Conservation (phyloP, 306 rosid genomes). For the Pachyrhizus erosus region DNA sequence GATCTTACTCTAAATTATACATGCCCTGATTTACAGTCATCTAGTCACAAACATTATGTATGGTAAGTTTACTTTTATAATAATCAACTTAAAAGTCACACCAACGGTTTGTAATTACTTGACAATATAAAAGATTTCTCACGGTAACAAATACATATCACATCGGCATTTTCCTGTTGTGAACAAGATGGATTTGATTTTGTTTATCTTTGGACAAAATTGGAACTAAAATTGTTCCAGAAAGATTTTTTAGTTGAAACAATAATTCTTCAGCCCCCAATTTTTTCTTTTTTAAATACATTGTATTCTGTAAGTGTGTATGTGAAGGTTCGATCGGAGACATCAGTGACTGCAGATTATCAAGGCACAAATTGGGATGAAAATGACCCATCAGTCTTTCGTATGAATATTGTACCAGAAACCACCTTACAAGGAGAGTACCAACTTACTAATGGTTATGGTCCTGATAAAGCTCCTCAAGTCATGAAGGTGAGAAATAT, state of each 20-base stretch:
- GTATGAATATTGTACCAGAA: conserved; percentile 3
- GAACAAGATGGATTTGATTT: not conserved
- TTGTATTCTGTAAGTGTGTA: not conserved
- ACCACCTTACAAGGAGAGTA: conserved; percentile 54
- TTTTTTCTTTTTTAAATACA: no score
- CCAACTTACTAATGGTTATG: conserved; percentile 72
- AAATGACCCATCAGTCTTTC: conserved; percentile 61
- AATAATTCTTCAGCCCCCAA: not conserved
- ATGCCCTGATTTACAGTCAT: no score
- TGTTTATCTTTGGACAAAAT: not conserved
- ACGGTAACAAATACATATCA: not conserved
- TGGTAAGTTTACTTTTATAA: no score
- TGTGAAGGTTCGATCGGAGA: conserved; percentile 53
- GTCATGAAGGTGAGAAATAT: conserved; percentile 47
- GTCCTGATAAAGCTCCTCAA: conserved; percentile 57
- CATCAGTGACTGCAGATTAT: conserved; percentile 58
- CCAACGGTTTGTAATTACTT: no score
- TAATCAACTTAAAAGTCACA: no score
- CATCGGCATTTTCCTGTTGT: not conserved
- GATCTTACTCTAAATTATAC: not conserved
- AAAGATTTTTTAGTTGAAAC: not conserved
- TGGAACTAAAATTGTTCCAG: not conserved
- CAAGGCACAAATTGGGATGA: conserved; percentile 59
- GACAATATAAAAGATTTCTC: not conserved
- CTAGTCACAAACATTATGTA: no score